Evolutionary conservation across 768 basidiomycete species (phyloP), one percentile per base, ranked within the genome.

Genomic region (Hypholoma fasciculare): DNA sequence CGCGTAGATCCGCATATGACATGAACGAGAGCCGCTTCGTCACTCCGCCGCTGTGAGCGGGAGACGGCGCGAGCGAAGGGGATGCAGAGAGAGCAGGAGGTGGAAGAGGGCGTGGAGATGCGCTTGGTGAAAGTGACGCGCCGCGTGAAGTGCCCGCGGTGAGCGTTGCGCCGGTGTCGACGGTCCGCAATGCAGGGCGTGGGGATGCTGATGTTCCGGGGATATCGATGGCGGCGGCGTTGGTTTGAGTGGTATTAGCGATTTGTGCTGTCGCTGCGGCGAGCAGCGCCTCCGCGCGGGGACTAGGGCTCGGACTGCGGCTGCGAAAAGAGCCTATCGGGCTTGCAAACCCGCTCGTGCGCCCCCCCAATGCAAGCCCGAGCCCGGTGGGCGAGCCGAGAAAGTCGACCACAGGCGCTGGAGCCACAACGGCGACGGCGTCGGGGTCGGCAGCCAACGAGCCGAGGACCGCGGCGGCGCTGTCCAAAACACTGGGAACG

Each of bases 401-500:
- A 27, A 54, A 54, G 19, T 54, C 54, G 30, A 63, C 49, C 39
- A 38, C 40, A 1, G 54, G 54, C 4, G 54, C 77, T 3, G 87
- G 87, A 0, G 87, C 78, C 13, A 86, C 76, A n/a, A 90, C 84
- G 0, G 86, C 73, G n/a, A 91, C 78, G 62, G 82, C 80, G 38
- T 76, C 54, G 68, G 76, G 59, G 61, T 73, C 63, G 61, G 72
- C 61, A 4, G 75, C 40, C 27, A 64, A 50, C 7, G 58, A 74
- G 4, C 85, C 70, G 38, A 95, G 82, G 30, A 92, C 82, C 19
- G 87, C 83, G 1, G 92, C 90, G 2, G 94, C 94, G 57, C 84
- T 86, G 64, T 94, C 92, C 47, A 96, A 79, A 1, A 94, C 94
- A 6, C 90, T 89, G 4, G 94, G 94, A 3, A 92, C 89, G n/a